Percentiles rank a stretch among this genome's conserved stretches.
Evolutionary conservation across 257 asterid species (phyloP).

Genomic region (Avicennia marina): DNA sequence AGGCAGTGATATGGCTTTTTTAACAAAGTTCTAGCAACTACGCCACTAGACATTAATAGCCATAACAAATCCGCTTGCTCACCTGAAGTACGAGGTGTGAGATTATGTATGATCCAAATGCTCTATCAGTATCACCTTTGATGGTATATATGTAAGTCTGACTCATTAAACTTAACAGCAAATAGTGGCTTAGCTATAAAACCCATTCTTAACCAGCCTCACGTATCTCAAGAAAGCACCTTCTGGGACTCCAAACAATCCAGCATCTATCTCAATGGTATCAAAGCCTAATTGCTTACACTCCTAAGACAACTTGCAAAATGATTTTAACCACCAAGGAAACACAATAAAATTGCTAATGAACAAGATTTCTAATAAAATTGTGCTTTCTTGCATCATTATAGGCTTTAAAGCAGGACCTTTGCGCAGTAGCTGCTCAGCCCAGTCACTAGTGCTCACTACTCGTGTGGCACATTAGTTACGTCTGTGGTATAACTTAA

Average conservation of each 20-base stretch:
- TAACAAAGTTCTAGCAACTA: no score
- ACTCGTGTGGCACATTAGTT: conserved; percentile 69
- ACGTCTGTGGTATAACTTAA: conserved; percentile 60
- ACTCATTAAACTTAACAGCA: conserved; percentile 68
- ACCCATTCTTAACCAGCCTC: conserved; percentile 74
- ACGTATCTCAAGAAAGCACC: conserved; percentile 83
- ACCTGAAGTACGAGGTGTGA: conserved; percentile 74
- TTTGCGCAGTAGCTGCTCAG: conserved; percentile 51
- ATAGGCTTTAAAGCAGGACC: conserved; percentile 73
- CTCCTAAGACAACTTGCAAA: conserved; percentile 43
- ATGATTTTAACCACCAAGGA: not conserved
- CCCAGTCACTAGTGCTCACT: conserved; percentile 84
- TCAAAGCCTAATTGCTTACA: conserved; percentile 85
- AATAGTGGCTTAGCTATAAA: conserved; percentile 83
- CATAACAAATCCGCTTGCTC: conserved; percentile 17
- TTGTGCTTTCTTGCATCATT: conserved; percentile 42
- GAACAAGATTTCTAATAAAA: not conserved
- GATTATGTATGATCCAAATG: conserved; percentile 72
- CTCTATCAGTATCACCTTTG: conserved; percentile 60
- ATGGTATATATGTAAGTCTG: conserved; percentile 59
- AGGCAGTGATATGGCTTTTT: no score
- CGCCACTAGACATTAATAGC: no score
- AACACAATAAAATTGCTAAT: not conserved
- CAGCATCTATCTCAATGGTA: conserved; percentile 76
- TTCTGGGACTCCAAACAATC: conserved; percentile 76